Percentiles rank a stretch among this genome's conserved stretches.
These are phyloP conservation scores for Chaetoceros muelleri DNA, from an alignment of 108 stramenopile genomes.

Conservation along the genomic window DNA sequence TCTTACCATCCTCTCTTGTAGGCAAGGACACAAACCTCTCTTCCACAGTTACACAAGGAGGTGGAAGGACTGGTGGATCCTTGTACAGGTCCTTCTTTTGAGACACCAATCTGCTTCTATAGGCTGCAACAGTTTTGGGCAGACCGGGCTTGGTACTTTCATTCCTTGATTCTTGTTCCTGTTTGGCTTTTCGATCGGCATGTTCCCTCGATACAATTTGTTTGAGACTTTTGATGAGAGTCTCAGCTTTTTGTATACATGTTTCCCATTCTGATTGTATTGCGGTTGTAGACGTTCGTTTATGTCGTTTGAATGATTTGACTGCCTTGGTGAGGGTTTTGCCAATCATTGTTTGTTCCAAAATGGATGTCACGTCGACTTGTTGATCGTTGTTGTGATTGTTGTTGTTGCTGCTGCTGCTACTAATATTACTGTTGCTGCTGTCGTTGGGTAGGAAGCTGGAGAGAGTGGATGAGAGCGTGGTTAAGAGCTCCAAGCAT, in stretches of 20 bases:
- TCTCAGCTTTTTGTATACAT: slow-evolving; percentile 10
- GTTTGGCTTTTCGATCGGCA: slow-evolving; percentile 4
- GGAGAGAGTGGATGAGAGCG: neutral
- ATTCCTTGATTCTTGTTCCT: neutral
- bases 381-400: no score
- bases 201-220: slow-evolving; percentile 13
- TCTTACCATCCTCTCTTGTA: slow-evolving; percentile 33
- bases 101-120: slow-evolving; percentile 28
- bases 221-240: slow-evolving; percentile 32
- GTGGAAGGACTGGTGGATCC: slow-evolving; percentile 71
- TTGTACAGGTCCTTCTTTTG: slow-evolving; percentile 81
- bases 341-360: slow-evolving; percentile 40
- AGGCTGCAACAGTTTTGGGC: slow-evolving; percentile 33
- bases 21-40: slow-evolving; percentile 17
- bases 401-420: no score
- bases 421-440: no score
- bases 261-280: slow-evolving; percentile 21
- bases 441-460: neutral
- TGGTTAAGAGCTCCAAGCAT: neutral
- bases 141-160: slow-evolving; percentile 16
- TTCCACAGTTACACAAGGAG: slow-evolving; percentile 29
- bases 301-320: slow-evolving; percentile 40
- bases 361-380: no score
- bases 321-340: slow-evolving; percentile 30
- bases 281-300: slow-evolving; percentile 20